Percentiles rank a stretch among this genome's conserved stretches.
These are phyloP conservation scores for Trichomonascus vanleenenianus DNA, from an alignment of 805 yeast species.

Conservation along the genomic window DNA sequence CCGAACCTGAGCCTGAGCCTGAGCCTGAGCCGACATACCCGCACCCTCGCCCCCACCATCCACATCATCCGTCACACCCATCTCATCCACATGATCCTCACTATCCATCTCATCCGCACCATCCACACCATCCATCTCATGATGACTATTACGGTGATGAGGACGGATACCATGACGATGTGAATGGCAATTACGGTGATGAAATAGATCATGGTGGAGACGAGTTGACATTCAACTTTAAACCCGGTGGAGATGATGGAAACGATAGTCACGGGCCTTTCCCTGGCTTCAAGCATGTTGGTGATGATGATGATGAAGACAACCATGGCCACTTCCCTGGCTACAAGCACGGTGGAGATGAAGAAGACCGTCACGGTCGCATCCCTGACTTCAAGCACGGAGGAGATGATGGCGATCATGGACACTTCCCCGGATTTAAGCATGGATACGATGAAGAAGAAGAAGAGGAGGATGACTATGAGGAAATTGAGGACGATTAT, in stretches of 20 bases:
- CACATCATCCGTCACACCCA: not conserved
- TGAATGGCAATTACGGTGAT: conserved; percentile 2
- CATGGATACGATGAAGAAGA: conserved; percentile 1
- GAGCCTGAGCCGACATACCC: not conserved
- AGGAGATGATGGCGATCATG: not conserved
- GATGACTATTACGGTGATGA: not conserved
- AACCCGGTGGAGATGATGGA: not conserved
- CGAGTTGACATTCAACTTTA: not conserved
- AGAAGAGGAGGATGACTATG: conserved; percentile 5
- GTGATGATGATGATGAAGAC: not conserved
- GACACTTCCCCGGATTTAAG: not conserved
- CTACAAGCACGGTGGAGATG: not conserved
- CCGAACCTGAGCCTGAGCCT: not conserved
- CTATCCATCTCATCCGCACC: too few species aligned
- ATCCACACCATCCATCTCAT: not conserved
- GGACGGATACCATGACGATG: not conserved
- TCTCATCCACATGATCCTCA: not conserved
- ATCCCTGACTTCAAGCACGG: not conserved
- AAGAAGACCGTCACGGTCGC: not conserved
- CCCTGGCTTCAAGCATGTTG: not conserved
- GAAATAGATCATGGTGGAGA: conserved; percentile 3
- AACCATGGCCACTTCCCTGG: not conserved
- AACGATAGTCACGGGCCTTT: not conserved
- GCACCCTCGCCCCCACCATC: not conserved
- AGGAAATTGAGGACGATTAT: not conserved